These are phyloP conservation scores for Lathyrus aphaca DNA, from an alignment of 306 rosid genomes.

Conservation along the genomic window DNA sequence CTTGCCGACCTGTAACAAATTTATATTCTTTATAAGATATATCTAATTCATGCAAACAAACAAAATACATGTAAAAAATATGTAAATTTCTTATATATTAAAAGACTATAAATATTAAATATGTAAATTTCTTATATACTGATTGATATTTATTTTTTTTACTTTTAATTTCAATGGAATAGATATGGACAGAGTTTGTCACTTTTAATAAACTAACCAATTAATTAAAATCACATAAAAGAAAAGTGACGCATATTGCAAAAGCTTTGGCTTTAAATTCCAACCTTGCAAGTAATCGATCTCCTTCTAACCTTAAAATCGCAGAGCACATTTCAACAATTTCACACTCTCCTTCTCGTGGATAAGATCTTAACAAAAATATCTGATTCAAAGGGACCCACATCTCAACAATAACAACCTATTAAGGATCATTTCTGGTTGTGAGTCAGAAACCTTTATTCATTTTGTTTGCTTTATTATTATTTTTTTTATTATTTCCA, in stretches of 20 bases:
- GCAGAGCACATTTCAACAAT: constrained; percentile 17
- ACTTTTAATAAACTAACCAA: not conserved
- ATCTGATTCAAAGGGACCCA: constrained; percentile 46
- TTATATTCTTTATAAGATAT: too few relatives aligned
- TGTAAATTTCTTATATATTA: too few relatives aligned
- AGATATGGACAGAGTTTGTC: not conserved
- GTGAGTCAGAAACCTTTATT: constrained; percentile 32
- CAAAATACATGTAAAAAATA: too few relatives aligned
- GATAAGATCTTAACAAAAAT: constrained; percentile 57
- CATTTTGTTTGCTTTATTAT: constrained; percentile 13
- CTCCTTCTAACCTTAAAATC: not conserved
- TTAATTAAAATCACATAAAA: not conserved
- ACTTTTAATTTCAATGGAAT: not conserved
- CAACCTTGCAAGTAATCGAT: constrained; percentile 33
- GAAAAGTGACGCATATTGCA: not conserved
- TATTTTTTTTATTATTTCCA: not conserved
- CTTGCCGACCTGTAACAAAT: too few relatives aligned
- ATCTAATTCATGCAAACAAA: too few relatives aligned
- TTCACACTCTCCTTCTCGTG: constrained; percentile 3
- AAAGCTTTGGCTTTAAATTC: not conserved
- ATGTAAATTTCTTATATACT: too few relatives aligned
- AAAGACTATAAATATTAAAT: too few relatives aligned
- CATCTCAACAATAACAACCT: constrained; percentile 24
- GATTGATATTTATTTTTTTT: too few relatives aligned
- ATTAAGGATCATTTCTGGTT: constrained; percentile 23